Base-by-base conservation (phyloP, 352 stramenopile genomes). In the Peronospora farinosa region DNA sequence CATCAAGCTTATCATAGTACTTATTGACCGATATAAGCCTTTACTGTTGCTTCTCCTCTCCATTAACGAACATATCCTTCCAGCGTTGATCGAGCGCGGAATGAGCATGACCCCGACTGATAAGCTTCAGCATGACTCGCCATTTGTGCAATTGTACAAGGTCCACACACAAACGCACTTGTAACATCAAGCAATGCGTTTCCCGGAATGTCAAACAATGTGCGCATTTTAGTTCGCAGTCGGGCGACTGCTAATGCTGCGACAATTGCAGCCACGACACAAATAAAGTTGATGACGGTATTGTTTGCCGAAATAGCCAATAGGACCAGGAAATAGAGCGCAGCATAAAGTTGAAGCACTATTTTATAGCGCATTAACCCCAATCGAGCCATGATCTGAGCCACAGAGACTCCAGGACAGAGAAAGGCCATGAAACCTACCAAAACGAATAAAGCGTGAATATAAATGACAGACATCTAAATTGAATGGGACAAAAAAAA, bases 331-430 rank as follows among this genome's bases (percentile, higher is more conserved):
- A 79, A 33, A 47, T 58, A 64, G 23, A 65, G 50, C 23, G 50
- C 33, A 11, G 8, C 63, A 42, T 78, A 80, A 8, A 62, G 38
- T 11, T 51, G 54, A 28, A 85, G 53, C 38, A 63, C 74, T 38
- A 78, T 39, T 47, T 57, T 58, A 57, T 78, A 83, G 33, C 56
- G 57, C 39, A 73, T 54, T 15, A 86, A 56, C 7, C 77, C 77
- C 43, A 74, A 21, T 0, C 62, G 62, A 11, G 57, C 43, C 1
- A 44, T 42, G 33, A 64, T 67, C 43, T 74, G 65, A 25, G 57
- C 61, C 39, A 74, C 43, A 19, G 62, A 63, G 17, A 75, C 40
- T 23, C 67, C 52, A 7, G 63, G 63, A 30, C 63, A 76, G 0
- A 63, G 11, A 42, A 63, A 63, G 11, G 49, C 41, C 63, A 76